Conservation (phyloP, 2,329 filamentous ascomycete species). For the Stemphylium lycopersici region DNA sequence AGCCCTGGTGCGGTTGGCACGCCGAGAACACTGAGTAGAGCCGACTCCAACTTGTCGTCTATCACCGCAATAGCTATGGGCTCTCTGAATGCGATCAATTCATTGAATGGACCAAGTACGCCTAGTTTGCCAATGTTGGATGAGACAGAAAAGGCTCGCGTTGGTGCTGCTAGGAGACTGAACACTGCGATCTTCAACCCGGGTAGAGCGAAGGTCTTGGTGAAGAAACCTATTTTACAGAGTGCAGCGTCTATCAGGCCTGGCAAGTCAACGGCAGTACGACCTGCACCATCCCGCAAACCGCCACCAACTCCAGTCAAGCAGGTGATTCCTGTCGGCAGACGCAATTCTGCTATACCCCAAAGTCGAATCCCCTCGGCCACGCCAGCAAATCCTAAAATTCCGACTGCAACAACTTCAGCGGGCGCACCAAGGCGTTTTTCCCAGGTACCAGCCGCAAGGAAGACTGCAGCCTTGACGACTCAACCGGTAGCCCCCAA, state of each 20-base stretch:
- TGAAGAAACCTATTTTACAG: too few relatives aligned
- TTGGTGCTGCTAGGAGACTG: not conserved
- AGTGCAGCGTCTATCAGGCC: not conserved
- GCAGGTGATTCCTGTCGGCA: not conserved
- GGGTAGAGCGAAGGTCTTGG: not conserved
- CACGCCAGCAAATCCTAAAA: not conserved
- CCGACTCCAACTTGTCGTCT: constrained; percentile 4
- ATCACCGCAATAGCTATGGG: not conserved
- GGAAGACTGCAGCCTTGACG: not conserved
- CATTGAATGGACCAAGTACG: not conserved
- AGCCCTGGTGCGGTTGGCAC: not conserved
- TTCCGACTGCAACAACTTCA: not conserved
- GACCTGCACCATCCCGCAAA: not conserved
- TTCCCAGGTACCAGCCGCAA: not conserved
- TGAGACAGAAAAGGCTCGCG: not conserved
- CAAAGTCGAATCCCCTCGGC: not conserved
- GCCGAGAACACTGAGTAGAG: not conserved
- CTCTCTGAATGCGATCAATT: not conserved
- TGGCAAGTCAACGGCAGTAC: not conserved
- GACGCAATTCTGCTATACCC: not conserved
- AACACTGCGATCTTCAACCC: not conserved
- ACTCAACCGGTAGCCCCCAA: not conserved
- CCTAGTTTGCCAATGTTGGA: not conserved
- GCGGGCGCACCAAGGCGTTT: not conserved
- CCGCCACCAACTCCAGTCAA: not conserved